A percentile compares a stretch with the other conserved stretches of the same genome.
Evolutionary conservation across 2,329 filamentous ascomycete genomes (phyloP).

Genomic region (Nigrospora sphaerica): DNA sequence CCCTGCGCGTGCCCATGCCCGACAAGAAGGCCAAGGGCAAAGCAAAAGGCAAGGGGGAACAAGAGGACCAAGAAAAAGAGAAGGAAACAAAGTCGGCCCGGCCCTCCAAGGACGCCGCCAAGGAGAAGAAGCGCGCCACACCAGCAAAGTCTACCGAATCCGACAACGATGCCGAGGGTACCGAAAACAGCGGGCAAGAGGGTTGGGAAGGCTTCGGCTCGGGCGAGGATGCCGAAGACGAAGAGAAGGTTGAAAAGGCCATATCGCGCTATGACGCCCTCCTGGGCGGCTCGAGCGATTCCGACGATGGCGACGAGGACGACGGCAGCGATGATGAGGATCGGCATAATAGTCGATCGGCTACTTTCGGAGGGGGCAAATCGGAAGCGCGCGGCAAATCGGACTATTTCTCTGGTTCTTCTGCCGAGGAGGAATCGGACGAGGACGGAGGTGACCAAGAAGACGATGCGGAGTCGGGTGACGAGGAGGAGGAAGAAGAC

Average conservation of each 20-base stretch:
- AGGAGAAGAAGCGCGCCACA: slow-evolving; percentile 8
- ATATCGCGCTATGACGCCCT: slow-evolving; percentile 38
- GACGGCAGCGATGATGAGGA: slow-evolving; percentile 21
- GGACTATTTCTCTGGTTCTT: slow-evolving; percentile 7
- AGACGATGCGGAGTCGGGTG: slow-evolving; percentile 18
- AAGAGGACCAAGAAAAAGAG: slow-evolving; percentile 23
- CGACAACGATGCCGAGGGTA: no score
- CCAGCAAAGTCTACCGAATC: slow-evolving; percentile 7
- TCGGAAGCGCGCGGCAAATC: background rate
- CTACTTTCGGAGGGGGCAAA: slow-evolving; percentile 9
- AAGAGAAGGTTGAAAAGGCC: slow-evolving; percentile 23
- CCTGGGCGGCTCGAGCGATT: slow-evolving; percentile 35
- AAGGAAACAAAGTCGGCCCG: slow-evolving; percentile 19
- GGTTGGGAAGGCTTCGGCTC: slow-evolving; percentile 12
- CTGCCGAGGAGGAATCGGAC: slow-evolving; percentile 8
- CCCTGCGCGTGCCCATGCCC: slow-evolving; percentile 40
- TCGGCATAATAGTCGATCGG: slow-evolving; percentile 14
- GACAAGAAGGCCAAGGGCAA: slow-evolving; percentile 27
- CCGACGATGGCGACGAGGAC: slow-evolving; percentile 23
- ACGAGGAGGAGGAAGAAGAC: slow-evolving; percentile 5
- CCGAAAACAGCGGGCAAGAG: slow-evolving; percentile 11
- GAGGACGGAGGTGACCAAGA: slow-evolving; percentile 10
- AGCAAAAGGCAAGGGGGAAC: slow-evolving; percentile 5
- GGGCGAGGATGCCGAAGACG: slow-evolving; percentile 13
- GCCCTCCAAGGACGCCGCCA: slow-evolving; percentile 14